Evolutionary conservation across 2,329 filamentous ascomycete genomes (phyloP), one percentile per base, ranked within the genome.

Genomic region (Pseudonectria buxi): DNA sequence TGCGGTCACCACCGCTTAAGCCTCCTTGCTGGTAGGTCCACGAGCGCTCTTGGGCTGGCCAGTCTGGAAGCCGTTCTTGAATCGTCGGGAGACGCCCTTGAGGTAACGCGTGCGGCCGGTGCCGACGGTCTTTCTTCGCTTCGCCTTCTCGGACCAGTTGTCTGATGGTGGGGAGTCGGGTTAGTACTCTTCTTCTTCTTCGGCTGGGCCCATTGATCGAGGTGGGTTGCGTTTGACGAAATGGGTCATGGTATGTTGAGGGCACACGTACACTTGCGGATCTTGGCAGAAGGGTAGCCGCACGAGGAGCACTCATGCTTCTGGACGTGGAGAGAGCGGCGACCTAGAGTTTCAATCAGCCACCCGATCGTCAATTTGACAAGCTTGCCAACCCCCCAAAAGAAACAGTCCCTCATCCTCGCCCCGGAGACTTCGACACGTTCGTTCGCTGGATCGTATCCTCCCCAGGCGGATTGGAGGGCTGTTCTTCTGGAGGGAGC

Each of bases 131-230:
- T 95, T 96, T 84, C 92, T 94, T 71, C 92, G 80, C 87, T 96
- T 96, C 61, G 89, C 90, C 86, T 98, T 98, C 81, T 96, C 90
- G 70, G 86, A 81, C 92, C 92, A 98, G 86, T 98, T 95, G 83
- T 83, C 90, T 96, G 65, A 65, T 45, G 24, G 11, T 11, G 24
- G 12, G 32, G 10, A 33, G 14, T 31, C 35, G 26, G 27, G 50
- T 50, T 33, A 50, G 47, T 43, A 43, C 44, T 28, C 12, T 28
- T 26, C 35, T n/a, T 30, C 25, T 15, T 32, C 25, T 14, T 32
- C 22, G 26, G 24, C 33, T 35, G 32, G 26, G 18, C 28, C 27
- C 26, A 37, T 14, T 30, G 31, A n/a, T 45, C 35, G 40, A 31
- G 26, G 30, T 41, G 32, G 37, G 29, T 26, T 28, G 28, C 25